Conservation (phyloP, 495 filamentous ascomycete species). For the Hyphodiscus hymeniophilus region DNA sequence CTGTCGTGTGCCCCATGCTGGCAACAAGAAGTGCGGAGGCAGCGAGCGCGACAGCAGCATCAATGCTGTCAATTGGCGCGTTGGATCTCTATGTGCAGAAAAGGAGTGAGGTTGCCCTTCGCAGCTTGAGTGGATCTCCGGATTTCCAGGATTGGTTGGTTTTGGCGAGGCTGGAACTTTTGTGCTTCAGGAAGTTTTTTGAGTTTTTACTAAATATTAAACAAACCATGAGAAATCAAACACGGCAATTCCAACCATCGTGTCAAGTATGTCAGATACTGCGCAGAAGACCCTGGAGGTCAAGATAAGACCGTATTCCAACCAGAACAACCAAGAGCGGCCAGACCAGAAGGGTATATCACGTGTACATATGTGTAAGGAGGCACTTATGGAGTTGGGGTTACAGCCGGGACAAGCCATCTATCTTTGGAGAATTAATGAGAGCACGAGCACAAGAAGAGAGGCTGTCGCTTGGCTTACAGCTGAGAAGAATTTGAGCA, state of each 20-base stretch:
- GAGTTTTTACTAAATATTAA: too few species aligned
- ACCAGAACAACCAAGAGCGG: slow-evolving; percentile 39
- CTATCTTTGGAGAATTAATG: slow-evolving; percentile 37
- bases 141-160: neutral
- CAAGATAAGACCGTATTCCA: slow-evolving; percentile 44
- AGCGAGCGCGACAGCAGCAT: slow-evolving; percentile 31
- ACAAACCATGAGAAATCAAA: neutral
- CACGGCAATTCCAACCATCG: slow-evolving; percentile 4
- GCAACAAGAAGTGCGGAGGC: slow-evolving; percentile 30
- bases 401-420: slow-evolving; percentile 53
- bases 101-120: slow-evolving; percentile 1
- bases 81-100: neutral
- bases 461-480: slow-evolving; percentile 61
- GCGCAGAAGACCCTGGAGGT: slow-evolving; percentile 34
- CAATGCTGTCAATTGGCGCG: slow-evolving; percentile 20
- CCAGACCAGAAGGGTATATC: slow-evolving; percentile 52
- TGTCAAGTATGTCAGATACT: slow-evolving; percentile 16
- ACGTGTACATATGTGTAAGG: slow-evolving; percentile 57
- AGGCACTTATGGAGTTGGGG: slow-evolving; percentile 51
- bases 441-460: slow-evolving; percentile 25
- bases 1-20: slow-evolving; percentile 22
- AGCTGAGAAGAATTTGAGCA: slow-evolving; percentile 49
- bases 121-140: neutral
- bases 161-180: slow-evolving; percentile 2
- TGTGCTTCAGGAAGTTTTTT: neutral